A percentile compares a stretch with the other conserved stretches of the same genome.
Evolutionary conservation across 345 rosid species (phyloP).

Genomic region (Anastatica hierochuntica): DNA sequence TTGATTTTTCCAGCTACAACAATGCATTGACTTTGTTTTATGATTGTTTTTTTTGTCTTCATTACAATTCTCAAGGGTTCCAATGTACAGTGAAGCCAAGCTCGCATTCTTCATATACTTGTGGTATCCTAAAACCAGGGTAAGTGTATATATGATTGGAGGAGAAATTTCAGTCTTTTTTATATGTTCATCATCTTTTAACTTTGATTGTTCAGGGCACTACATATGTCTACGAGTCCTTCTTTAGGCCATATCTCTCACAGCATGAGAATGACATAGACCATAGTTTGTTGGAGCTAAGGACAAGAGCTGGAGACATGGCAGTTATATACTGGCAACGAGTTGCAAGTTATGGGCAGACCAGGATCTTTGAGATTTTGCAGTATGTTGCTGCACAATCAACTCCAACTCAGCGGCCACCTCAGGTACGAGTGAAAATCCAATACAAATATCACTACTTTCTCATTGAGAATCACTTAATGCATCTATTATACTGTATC

Average conservation of each 20-base stretch:
- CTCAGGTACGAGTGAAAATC: slow-evolving; percentile 37
- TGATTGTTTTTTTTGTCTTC: slow-evolving; percentile 7
- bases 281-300: slow-evolving; percentile 48
- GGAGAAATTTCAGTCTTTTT: no score
- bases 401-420: slow-evolving; percentile 22
- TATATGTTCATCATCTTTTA: neutral
- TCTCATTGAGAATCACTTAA: slow-evolving; percentile 7
- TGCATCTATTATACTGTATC: neutral
- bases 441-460: slow-evolving; percentile 15
- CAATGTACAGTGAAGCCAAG: slow-evolving; percentile 68
- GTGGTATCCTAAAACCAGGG: slow-evolving; percentile 69
- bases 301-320: slow-evolving; percentile 38
- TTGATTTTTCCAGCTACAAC: neutral
- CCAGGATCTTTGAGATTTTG: slow-evolving; percentile 38
- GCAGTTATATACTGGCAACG: slow-evolving; percentile 40
- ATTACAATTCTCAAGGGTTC: slow-evolving; percentile 51
- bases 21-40: neutral
- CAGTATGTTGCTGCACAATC: slow-evolving; percentile 42
- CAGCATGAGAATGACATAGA: slow-evolving; percentile 62
- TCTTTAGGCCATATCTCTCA: slow-evolving; percentile 39
- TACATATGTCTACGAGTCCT: slow-evolving; percentile 39
- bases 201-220: slow-evolving; percentile 47
- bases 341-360: slow-evolving; percentile 43
- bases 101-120: slow-evolving; percentile 66
- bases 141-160: slow-evolving; percentile 18